phyloP scores from a whole-genome alignment of 306 rosid species.

The Rosa lucieae region DNA sequence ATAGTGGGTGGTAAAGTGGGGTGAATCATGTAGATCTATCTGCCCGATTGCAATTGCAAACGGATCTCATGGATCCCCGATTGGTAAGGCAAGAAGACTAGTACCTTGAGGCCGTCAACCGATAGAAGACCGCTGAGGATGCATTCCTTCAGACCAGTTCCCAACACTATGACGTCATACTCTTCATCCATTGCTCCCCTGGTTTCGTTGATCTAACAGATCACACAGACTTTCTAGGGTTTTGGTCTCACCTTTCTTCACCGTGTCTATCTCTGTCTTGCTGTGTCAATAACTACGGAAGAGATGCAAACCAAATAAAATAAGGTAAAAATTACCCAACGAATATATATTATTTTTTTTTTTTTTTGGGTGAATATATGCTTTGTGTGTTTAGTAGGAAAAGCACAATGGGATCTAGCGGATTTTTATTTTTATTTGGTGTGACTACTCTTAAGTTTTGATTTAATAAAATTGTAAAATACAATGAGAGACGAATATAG shows the following conservation, averaged over 20 bases:
- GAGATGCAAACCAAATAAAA: no score
- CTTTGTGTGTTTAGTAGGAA: no score
- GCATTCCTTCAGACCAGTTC: slow-evolving; percentile 97
- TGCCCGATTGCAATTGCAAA: neutral
- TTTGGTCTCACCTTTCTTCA: slow-evolving; percentile 3
- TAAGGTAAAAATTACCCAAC: no score
- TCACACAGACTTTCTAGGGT: slow-evolving; percentile 9
- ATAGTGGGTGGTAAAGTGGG: no score
- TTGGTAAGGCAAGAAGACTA: neutral
- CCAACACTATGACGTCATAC: slow-evolving; percentile 82
- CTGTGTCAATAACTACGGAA: neutral
- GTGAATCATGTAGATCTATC: slow-evolving; percentile 18
- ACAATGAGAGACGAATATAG: no score
- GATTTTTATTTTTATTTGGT: no score
- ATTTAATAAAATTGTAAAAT: no score
- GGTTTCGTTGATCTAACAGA: slow-evolving; percentile 8
- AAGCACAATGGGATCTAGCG: no score
- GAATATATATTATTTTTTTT: no score
- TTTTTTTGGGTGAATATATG: no score
- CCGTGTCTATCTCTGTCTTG: slow-evolving; percentile 6
- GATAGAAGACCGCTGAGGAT: slow-evolving; percentile 99
- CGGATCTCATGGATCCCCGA: neutral
- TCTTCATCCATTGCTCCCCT: slow-evolving; percentile 72
- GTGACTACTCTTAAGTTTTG: no score
- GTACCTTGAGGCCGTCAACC: slow-evolving; percentile 95